Evolutionary conservation across 768 basidiomycete genomes (phyloP).

Genomic region (Lepiota venenata): DNA sequence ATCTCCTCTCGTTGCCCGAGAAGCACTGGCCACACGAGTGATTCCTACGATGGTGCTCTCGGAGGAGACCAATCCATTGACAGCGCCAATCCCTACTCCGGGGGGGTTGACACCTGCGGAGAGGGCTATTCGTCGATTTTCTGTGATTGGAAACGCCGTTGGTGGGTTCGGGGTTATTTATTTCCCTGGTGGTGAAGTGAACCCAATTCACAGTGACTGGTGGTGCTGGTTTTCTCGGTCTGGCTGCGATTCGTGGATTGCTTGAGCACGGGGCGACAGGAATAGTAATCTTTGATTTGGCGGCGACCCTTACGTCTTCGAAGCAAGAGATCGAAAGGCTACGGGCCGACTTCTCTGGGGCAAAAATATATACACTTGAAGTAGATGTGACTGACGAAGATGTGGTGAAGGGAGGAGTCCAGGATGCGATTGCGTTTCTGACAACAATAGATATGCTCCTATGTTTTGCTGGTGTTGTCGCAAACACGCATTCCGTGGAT

Average conservation of each 20-base stretch:
- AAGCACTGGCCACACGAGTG: background rate
- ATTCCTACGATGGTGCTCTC: constrained; percentile 12
- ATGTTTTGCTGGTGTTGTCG: constrained; percentile 42
- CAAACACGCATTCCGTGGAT: constrained; percentile 28
- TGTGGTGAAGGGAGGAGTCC: constrained; percentile 22
- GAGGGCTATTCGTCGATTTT: constrained; percentile 30
- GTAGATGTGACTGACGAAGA: constrained; percentile 36
- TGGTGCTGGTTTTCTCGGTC: constrained; percentile 36
- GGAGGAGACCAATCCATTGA: constrained; percentile 17
- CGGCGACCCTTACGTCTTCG: constrained; percentile 20
- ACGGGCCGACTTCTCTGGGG: constrained; percentile 26
- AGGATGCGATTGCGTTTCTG: constrained; percentile 22
- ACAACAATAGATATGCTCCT: constrained; percentile 34
- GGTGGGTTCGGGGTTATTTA: constrained; percentile 20
- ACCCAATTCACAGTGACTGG: constrained; percentile 32
- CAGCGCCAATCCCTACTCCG: constrained; percentile 9
- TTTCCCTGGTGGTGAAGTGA: background rate
- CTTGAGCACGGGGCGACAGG: constrained; percentile 41
- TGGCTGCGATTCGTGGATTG: constrained; percentile 34
- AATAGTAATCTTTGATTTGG: constrained; percentile 28
- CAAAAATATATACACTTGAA: constrained; percentile 27
- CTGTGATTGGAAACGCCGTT: constrained; percentile 37
- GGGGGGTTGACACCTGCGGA: constrained; percentile 15
- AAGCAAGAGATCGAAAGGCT: constrained; percentile 18
- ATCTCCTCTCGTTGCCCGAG: constrained; percentile 1